Evolutionary conservation across 2,329 filamentous ascomycete species (phyloP), one percentile per base, ranked within the genome.

Genomic region (Bipolaris zeicola): DNA sequence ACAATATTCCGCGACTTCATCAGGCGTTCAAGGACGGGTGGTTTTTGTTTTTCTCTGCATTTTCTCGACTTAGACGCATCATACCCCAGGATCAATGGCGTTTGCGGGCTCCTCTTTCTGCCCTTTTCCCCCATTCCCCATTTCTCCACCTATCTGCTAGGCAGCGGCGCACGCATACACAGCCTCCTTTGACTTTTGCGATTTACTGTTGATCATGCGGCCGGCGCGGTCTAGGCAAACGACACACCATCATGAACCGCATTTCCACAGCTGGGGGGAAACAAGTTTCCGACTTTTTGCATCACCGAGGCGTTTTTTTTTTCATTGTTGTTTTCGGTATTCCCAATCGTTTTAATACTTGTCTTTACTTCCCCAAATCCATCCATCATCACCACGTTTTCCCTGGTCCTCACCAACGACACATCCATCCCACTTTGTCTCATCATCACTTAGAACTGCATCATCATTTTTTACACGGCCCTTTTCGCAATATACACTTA

Each of bases 21-120:
- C 62, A 45, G 66, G 65, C 67, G 61, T 68, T 56, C 10, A 20
- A 45, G 20, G 37, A 50, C 53, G 50, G 4, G 57, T 49, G 52
- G 18, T 55, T 53, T 61, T 63, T 58, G 47, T 67, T 55, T 55
- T 45, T 45, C 54, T 43, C 54, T 56, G 56, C 59, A 50, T 67
- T 55, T 45, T 55, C 43, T 55, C 57, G 55, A 51, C 56, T 56
- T 62, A 64, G 59, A 65, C 64, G 63, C 65, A 73, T 69, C 66
- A 74, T 73, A 73, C 72, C 72, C 71, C 56, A 10, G 53, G 67
- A 62, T 48, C 63, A 60, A 63, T 61, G 72, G 72, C 66, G 71
- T 71, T 69, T 62, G 44, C 60, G 50, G 60, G 24, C 39, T 26
- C 11, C 4, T 14, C n/a, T 37, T 37, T 37, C n/a, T 50, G 60